Base-by-base conservation (phyloP, 768 basidiomycete species). In the Boletus reticuloceps region DNA sequence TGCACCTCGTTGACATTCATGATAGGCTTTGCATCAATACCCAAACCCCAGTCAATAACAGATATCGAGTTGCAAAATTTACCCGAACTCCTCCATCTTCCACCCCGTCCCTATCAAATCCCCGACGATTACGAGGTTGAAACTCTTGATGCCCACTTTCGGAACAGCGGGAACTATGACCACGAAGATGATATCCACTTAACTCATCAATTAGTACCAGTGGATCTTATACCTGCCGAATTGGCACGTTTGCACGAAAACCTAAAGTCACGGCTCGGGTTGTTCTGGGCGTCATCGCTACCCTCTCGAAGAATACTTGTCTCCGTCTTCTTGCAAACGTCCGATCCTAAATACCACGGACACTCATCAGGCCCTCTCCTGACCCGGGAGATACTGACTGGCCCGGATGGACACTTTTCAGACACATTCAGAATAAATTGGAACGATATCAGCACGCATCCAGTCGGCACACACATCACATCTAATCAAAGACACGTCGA, bases 231-330 rank as follows among this genome's bases (percentile, higher is more conserved):
- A 38, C 55, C 68, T 6, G 59, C 56, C 7, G 72, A 77, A 20
- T 65, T 88, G 17, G 79, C 75, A 5, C 77, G 80, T 25, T 76
- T 87, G 50, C 87, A 94, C 58, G 76, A 77, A 13, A 95, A 94
- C 62, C 78, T 96, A 6, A 89, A 93, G 65, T 69, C 78, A 6
- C 84, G 94, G 1, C 72, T 96, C 25, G 83, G 81, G 46, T 83
- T 86, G 0, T 94, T 96, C 71, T 94, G 91, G 91, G 81, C 86
- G 4, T 83, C 85, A 5, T 83, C 82, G 1, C 74, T 95, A 0
- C 64, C 87, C 11, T 77, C 82, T 25, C 81, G 91, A 17, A 79
- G 72, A 3, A 74, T 94, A 9, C 79, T 81, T 16, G 62, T 94
- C 5, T 76, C 82, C 20, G 63, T 94, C n/a, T 88, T 82, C 62